Evolutionary conservation across 768 basidiomycete genomes (phyloP), one percentile per base, ranked within the genome.

Genomic region (Leucocoprinus birnbaumii): DNA sequence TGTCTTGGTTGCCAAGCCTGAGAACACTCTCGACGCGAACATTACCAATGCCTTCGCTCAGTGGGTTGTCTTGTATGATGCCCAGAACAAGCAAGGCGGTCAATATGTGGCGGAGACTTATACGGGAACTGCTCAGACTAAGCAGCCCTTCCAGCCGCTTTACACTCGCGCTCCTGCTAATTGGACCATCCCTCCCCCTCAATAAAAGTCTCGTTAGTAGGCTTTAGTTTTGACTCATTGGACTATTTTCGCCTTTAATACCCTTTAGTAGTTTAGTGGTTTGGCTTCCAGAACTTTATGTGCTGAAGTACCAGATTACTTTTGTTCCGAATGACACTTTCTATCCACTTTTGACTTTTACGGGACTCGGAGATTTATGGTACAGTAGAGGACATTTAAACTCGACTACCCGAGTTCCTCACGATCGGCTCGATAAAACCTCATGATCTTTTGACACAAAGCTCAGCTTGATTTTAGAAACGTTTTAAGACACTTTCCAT

Each of bases 91-190:
- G 18, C 62, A 71, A 31, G 79, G 78, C 0, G 81, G 81, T 0
- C 76, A 80, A 61, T 62, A 68, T 40, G 77, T 80, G 13, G 62
- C 79, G 27, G 58, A 48, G 7, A 62, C 62, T 5, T 81, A 79
- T 56, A 61, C 66, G 53, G 74, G 73, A 55, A 61, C 58, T 16
- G 76, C 45, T 27, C 53, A 55, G 45, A 55, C 46, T 40, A 35
- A 35, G 25, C 35, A 40, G 11, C 27, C 49, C 65, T 41, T 48
- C 13, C 38, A 64, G 48, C 48, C 59, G 8, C 52, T 74, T 26
- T 76, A 74, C 53, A 64, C 69, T 11, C 50, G 54, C 7, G 73
- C 72, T 3, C 71, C 66, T 13, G 45, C 40, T 38, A 22, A 58
- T 13, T 55, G 53, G 53, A 55, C 27, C 5, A 37, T 46, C 22